Base-by-base conservation (phyloP, 1,284 basidiomycete genomes). In the Microbotryomycetes sp. region DNA sequence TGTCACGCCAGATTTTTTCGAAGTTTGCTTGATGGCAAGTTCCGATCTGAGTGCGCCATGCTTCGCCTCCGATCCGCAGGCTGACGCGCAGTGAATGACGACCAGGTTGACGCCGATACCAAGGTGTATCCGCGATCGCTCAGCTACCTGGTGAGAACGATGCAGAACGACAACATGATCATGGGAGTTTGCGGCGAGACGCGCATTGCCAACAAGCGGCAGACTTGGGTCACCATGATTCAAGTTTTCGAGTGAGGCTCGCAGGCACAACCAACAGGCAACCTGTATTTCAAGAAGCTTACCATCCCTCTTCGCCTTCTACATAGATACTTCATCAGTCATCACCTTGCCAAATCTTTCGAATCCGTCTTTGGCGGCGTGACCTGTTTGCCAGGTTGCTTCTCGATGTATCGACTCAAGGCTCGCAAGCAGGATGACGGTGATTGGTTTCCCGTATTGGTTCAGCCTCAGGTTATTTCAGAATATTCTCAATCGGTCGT, bases 161-260 rank as follows among this genome's bases (percentile, higher is more conserved):
- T 98, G 93, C 91, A 96, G 70, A 87, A 96, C 75, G 96, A 99
- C 77, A 89, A 88, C 72, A 84, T 92, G 82, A 93, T 98, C 76
- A 99, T 99, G 96, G 96, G 96, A 45, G 89, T 93, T 23, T 98
- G 96, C 74, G 96, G 96, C 57, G 96, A 99, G 77, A 98, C 96
- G 3, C 86, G 93, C 22, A 97, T 99, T 77, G 89, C 91, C 55
- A 99, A 99, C 82, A 99, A 99, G 76, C 85, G 91, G 49, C 85
- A 92, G 69, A 91, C 90, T 19, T 98, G 96, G 96, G 92, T 99
- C 30, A 98, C 96, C 1, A 86, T 87, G 49, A 99, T 99, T 71
- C 96, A 98, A 76, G 92, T 98, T 56, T 74, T 73, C 62, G 73
- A 74, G 64, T 67, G 30, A 25, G 67, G 54, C 6, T 4, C 16